Evolutionary conservation across 768 basidiomycete genomes (phyloP).

Genomic region (Clathrus columnatus): DNA sequence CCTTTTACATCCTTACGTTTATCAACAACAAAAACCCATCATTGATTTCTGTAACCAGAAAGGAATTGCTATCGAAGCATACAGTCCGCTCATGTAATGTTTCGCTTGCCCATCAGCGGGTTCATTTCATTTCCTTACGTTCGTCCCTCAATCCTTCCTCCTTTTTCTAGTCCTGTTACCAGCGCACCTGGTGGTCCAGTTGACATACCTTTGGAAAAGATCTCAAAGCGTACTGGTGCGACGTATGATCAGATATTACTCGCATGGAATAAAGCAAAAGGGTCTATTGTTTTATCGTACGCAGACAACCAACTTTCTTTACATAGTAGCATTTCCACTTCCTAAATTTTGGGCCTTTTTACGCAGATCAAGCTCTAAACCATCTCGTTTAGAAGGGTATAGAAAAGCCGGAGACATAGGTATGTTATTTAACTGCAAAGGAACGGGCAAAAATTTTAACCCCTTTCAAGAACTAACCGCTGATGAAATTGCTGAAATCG

Average conservation of each 20-base stretch:
- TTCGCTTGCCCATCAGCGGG: background rate
- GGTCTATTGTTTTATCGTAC: constrained; percentile 56
- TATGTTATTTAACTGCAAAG: constrained; percentile 24
- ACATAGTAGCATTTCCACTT: background rate
- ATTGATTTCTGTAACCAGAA: constrained; percentile 50
- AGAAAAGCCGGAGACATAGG: constrained; percentile 57
- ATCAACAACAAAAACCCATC: constrained; percentile 40
- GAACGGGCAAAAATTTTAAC: background rate
- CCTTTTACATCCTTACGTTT: constrained; percentile 63
- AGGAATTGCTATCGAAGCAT: constrained; percentile 62
- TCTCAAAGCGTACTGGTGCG: constrained; percentile 42
- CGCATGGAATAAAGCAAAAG: constrained; percentile 66
- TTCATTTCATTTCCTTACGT: background rate
- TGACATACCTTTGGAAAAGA: constrained; percentile 46
- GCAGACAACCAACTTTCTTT: constrained; percentile 13
- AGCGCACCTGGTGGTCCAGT: constrained; percentile 51
- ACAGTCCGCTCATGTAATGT: constrained; percentile 56
- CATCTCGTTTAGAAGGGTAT: constrained; percentile 57
- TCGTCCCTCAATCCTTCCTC: background rate
- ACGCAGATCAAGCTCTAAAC: constrained; percentile 59
- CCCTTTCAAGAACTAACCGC: constrained; percentile 34
- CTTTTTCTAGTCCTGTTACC: constrained; percentile 45
- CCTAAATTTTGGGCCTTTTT: background rate
- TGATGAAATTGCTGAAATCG: constrained; percentile 46
- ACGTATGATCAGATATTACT: constrained; percentile 60